These are phyloP conservation scores for Xylaria venustula DNA, from an alignment of 495 filamentous ascomycete species.

Conservation along the genomic window DNA sequence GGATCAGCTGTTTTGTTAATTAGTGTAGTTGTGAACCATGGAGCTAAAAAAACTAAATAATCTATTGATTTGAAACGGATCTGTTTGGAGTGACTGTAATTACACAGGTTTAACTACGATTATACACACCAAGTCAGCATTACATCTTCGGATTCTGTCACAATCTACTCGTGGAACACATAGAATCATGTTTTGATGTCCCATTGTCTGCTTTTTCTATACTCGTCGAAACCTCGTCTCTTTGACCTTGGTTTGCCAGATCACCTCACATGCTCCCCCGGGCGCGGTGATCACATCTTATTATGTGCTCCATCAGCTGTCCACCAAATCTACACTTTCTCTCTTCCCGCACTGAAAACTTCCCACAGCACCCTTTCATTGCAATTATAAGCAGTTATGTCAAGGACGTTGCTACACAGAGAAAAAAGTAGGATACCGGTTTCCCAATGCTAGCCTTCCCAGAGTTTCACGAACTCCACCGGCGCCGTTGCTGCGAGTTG, in stretches of 20 bases:
- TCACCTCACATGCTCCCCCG: conserved; percentile 20
- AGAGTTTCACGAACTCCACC: conserved; percentile 29
- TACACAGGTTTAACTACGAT: too few species aligned
- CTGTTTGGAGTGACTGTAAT: too few species aligned
- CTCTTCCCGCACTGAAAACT: not conserved
- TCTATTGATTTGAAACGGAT: too few species aligned
- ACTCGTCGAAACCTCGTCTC: conserved; percentile 21
- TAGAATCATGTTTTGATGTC: conserved; percentile 16
- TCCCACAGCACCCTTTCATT: not conserved
- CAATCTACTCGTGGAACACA: not conserved
- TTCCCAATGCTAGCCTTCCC: conserved; percentile 32
- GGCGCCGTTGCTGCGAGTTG: conserved; percentile 35
- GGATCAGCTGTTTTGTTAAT: too few species aligned
- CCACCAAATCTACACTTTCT: conserved; percentile 15
- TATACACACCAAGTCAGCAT: too few species aligned
- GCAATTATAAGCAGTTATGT: conserved; percentile 33
- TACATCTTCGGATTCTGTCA: not conserved
- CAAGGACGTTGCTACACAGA: conserved; percentile 24
- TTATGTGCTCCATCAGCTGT: not conserved
- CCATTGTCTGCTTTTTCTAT: conserved; percentile 29
- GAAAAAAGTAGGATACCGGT: conserved; percentile 27
- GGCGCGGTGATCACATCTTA: conserved; percentile 7
- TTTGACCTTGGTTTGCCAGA: conserved; percentile 21
- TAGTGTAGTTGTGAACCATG: too few species aligned
- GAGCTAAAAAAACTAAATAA: too few species aligned